Evolutionary conservation across 257 asterid genomes (phyloP), one percentile per base, ranked within the genome.

Genomic region (Parsonsia alboflavescens): DNA sequence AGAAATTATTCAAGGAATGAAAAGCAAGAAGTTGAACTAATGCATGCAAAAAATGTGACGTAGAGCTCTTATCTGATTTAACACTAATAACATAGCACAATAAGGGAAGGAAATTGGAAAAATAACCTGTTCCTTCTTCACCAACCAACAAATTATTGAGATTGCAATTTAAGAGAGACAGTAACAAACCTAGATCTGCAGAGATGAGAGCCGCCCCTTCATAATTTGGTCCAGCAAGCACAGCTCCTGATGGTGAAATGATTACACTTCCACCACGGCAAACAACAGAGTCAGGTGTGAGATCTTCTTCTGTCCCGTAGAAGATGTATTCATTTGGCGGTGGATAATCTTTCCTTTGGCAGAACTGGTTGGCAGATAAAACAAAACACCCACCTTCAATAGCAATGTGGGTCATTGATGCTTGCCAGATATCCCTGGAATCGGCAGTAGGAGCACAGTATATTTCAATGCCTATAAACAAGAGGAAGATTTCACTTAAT

Each of bases 401-500:
- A 58, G 99, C 98, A 72, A 95, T 89, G 85, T 92, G 99, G 65
- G 91, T 86, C 99, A 95, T 89, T 45, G 99, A 89, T 67, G 98
- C 93, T 84, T 95, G 99, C 99, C 99, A 95, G 75, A 95, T 82
- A 0, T 86, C 92, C 77, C 99, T 83, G 0, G 98, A 76, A 84
- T 95, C 99, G 79, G 99, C 99, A 0, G 98, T 92, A 7, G 99
- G 99, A 2, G 98, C 96, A 85, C 99, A 95, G 58, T 95, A 95
- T 84, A 95, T 88, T 82, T 92, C 98, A 67, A 92, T 78, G 64
- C 97, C 98, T 91, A 83, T 24, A 78, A 71, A n/a, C 44, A 68
- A 66, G 41, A 48, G 50, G 49, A 57, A 45, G 70, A 30, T 5
- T 67, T 77, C 41, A 61, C 21, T 61, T 46, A 49, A n/a, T 6